Conservation (phyloP, 352 stramenopile species). For the Phytophthora citricola region DNA sequence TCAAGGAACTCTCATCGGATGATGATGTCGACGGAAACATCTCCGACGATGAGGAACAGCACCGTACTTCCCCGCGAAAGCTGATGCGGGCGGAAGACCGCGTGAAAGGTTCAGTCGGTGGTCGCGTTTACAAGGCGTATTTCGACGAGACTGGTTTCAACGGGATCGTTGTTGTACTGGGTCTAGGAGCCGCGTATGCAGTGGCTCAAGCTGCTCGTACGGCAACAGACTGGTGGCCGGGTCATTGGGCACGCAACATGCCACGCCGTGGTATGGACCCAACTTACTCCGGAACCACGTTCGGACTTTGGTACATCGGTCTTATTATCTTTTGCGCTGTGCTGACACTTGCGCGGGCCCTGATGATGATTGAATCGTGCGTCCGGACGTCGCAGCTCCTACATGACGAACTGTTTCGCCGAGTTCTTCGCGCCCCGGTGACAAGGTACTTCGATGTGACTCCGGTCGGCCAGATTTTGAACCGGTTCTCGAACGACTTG, state of each 20-base stretch:
- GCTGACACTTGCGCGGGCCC: background rate
- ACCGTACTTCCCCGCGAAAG: background rate
- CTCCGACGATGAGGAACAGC: background rate
- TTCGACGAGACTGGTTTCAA: slow-evolving; percentile 1
- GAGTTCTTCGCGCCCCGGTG: background rate
- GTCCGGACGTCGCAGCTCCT: background rate
- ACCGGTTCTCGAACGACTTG: background rate
- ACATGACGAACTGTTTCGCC: background rate
- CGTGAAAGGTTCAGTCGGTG: background rate
- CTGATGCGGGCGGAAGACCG: background rate
- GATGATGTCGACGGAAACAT: slow-evolving; percentile 2
- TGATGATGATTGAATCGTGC: slow-evolving; percentile 1
- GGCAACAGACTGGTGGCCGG: background rate
- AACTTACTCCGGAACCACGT: background rate
- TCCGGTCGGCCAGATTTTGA: slow-evolving; percentile 1
- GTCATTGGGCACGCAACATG: background rate
- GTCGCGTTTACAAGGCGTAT: background rate
- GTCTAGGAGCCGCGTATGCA: background rate
- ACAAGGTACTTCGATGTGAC: background rate
- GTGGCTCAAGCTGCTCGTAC: background rate
- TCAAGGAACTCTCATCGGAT: background rate
- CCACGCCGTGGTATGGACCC: background rate
- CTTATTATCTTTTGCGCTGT: background rate
- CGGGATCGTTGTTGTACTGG: background rate
- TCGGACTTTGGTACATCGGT: background rate